phyloP scores from a whole-genome alignment of 257 asterid species.

The Solanum sejunctum region DNA sequence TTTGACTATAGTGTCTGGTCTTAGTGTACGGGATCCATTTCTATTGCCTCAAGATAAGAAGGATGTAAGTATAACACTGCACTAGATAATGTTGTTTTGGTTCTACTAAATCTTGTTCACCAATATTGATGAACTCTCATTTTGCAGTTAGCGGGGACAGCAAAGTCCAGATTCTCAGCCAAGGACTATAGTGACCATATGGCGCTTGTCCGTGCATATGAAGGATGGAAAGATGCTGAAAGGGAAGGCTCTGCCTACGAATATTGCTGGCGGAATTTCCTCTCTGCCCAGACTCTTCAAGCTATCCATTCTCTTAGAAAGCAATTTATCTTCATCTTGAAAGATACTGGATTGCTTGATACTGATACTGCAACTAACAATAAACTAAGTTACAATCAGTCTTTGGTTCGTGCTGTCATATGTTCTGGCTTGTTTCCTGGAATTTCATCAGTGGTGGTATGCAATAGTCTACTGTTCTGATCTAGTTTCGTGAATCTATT shows the following conservation, averaged over 20 bases:
- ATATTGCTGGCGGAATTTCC: conserved; percentile 95
- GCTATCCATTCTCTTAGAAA: conserved; percentile 92
- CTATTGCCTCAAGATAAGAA: conserved; percentile 93
- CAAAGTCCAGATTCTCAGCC: conserved; percentile 94
- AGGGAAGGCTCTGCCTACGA: conserved; percentile 97
- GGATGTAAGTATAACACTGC: conserved; percentile 45
- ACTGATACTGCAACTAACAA: conserved; percentile 48
- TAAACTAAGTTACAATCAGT: conserved; percentile 77
- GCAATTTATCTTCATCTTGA: conserved; percentile 79
- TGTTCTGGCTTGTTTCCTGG: conserved; percentile 98
- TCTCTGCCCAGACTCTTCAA: conserved; percentile 93
- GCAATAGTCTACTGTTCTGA: conserved; percentile 5
- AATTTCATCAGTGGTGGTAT: conserved; percentile 86
- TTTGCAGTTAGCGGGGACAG: conserved; percentile 82
- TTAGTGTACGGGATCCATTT: conserved; percentile 94
- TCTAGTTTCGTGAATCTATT: not conserved
- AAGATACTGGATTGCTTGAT: conserved; percentile 76
- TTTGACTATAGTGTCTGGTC: conserved; percentile 90
- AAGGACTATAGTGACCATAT: conserved; percentile 98
- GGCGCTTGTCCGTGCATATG: conserved; percentile 99
- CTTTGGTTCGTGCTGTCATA: conserved; percentile 95
- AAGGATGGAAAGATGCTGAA: conserved; percentile 99
- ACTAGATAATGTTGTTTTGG: not conserved
- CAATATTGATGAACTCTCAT: not conserved
- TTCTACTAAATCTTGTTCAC: not conserved